phyloP scores from a whole-genome alignment of 139 green algal genomes.

The Chlorella ohadii region DNA sequence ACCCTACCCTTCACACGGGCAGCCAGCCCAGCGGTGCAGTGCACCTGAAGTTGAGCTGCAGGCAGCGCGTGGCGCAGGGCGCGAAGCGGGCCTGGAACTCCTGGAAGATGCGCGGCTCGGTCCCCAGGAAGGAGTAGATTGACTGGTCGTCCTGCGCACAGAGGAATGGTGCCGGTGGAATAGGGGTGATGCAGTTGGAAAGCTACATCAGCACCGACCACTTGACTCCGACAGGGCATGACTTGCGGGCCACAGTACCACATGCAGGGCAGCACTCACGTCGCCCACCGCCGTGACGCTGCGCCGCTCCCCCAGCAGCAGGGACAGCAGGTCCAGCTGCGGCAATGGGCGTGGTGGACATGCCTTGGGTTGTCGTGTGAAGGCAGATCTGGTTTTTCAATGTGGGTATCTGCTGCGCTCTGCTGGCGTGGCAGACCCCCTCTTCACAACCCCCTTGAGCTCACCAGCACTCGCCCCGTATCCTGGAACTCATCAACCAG shows the following conservation, averaged over 20 bases:
- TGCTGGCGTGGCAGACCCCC: too few species aligned
- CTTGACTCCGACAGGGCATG: too few species aligned
- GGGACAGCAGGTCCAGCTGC: slow-evolving; percentile 27
- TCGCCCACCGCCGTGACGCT: slow-evolving; percentile 12
- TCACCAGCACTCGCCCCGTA: neutral
- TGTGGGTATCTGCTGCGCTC: too few species aligned
- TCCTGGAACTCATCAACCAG: slow-evolving; percentile 29
- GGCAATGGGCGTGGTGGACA: too few species aligned
- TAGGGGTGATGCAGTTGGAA: neutral
- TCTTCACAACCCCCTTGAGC: too few species aligned
- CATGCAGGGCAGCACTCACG: neutral
- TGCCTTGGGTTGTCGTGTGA: too few species aligned
- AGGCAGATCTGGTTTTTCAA: too few species aligned
- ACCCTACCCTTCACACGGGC: neutral
- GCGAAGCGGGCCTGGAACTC: neutral
- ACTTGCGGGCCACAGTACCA: too few species aligned
- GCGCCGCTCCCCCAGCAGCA: slow-evolving; percentile 2
- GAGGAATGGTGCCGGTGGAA: too few species aligned
- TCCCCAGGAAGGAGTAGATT: slow-evolving; percentile 22
- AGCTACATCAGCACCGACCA: too few species aligned
- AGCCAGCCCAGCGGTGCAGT: neutral
- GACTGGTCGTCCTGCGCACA: slow-evolving; percentile 12
- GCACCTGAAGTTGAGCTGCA: slow-evolving; percentile 26
- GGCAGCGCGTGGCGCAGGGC: neutral
- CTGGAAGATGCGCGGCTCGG: neutral